These are phyloP conservation scores for Scalesia atractyloides DNA, from an alignment of 129 eudicot species.

Conservation along the genomic window DNA sequence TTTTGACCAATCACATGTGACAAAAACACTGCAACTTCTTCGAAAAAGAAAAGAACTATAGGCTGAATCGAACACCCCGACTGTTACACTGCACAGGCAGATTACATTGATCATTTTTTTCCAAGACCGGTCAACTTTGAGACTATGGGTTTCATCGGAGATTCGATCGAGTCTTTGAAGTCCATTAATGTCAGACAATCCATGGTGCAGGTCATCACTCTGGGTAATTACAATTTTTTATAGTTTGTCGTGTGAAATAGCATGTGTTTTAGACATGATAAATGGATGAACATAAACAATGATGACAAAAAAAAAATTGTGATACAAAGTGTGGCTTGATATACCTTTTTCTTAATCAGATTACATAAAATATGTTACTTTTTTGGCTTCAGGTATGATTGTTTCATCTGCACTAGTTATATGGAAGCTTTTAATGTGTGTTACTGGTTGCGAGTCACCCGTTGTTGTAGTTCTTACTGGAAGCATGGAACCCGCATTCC, in stretches of 20 bases:
- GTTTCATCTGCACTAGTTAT: conserved; percentile 73
- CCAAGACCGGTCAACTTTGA: not conserved
- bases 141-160: conserved; percentile 57
- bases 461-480: conserved; percentile 89
- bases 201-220: conserved; percentile 51
- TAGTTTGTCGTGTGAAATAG: not conserved
- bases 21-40: no score
- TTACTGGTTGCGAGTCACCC: conserved; percentile 88
- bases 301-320: no score
- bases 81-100: no score
- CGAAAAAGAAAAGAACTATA: no score
- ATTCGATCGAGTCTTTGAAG: conserved; percentile 39
- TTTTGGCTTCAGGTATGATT: conserved; percentile 60
- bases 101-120: no score
- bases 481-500: conserved; percentile 98
- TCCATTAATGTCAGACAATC: conserved; percentile 54
- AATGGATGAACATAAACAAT: no score
- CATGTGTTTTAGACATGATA: not conserved
- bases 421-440: conserved; percentile 78
- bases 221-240: conserved; percentile 39
- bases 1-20: no score
- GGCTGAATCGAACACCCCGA: no score
- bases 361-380: conserved; percentile 1
- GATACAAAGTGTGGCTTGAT: no score
- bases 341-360: not conserved